Evolutionary conservation across 371 early-diverging fungal species (phyloP).

Genomic region (Mucor racemosus): DNA sequence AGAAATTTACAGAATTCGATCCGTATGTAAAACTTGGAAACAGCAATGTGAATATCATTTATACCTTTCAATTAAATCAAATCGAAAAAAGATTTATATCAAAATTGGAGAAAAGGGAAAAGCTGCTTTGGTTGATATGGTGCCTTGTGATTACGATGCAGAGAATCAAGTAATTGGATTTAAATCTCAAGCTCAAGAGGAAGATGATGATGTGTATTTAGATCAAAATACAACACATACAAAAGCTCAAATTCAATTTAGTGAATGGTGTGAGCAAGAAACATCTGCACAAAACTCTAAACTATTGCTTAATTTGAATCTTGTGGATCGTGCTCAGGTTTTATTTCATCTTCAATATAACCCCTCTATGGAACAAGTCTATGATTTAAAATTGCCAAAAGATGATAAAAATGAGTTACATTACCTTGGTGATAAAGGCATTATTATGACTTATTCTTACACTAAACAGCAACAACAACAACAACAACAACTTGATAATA

Average conservation of each 20-base stretch:
- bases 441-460: conserved; percentile 31
- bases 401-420: conserved; percentile 5
- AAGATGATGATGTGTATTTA: conserved; percentile 6
- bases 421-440: conserved; percentile 39
- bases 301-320: background rate
- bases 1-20: conserved; percentile 35
- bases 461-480: background rate
- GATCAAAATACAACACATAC: background rate
- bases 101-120: background rate
- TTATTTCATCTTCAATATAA: conserved; percentile 40
- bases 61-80: conserved; percentile 16
- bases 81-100: conserved; percentile 15
- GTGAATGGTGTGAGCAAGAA: conserved; percentile 20
- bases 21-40: conserved; percentile 31
- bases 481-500: background rate
- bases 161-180: conserved; percentile 38
- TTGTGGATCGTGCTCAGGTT: conserved; percentile 24
- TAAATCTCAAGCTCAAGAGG: conserved; percentile 11
- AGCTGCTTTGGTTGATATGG: conserved; percentile 9
- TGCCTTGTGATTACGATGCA: conserved; percentile 26
- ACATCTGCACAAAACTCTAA: background rate
- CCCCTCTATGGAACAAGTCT: conserved; percentile 32
- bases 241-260: conserved; percentile 28
- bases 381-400: conserved; percentile 13
- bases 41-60: conserved; percentile 28